Conservation (phyloP, 805 yeast genomes). For the Candida schatavii region DNA sequence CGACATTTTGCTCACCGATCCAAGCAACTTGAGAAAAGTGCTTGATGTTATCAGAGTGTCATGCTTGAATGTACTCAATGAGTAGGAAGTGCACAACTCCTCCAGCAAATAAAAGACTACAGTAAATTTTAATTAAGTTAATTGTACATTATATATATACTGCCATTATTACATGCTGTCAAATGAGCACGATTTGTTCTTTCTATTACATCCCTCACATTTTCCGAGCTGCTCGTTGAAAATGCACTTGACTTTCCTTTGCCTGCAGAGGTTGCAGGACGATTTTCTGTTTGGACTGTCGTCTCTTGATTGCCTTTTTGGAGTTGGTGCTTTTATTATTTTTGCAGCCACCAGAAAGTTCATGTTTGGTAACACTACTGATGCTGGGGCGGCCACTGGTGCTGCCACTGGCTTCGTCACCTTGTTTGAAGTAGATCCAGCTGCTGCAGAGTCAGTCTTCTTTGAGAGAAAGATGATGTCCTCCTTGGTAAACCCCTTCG, state of each 20-base stretch:
- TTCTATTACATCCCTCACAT: slow-evolving; percentile 42
- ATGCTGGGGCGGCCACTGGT: not conserved
- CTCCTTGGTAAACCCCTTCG: slow-evolving; percentile 65
- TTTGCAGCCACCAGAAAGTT: not conserved
- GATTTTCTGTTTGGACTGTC: slow-evolving; percentile 25
- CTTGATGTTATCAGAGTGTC: not conserved
- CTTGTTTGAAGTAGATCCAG: not conserved
- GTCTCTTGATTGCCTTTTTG: slow-evolving; percentile 1
- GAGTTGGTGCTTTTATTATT: slow-evolving; percentile 5
- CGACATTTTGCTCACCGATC: slow-evolving; percentile 3
- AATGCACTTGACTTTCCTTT: slow-evolving; percentile 43
- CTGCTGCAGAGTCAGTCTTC: slow-evolving; percentile 11
- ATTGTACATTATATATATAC: not conserved
- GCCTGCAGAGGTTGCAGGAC: slow-evolving; percentile 39
- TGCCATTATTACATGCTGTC: slow-evolving; percentile 11
- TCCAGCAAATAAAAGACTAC: not conserved
- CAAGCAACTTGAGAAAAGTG: not conserved
- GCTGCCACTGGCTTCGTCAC: not conserved
- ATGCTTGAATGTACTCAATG: not conserved
- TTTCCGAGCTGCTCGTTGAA: slow-evolving; percentile 24
- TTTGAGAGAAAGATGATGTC: slow-evolving; percentile 45
- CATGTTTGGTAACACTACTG: not conserved
- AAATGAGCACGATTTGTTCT: slow-evolving; percentile 33
- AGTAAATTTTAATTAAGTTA: too few species aligned
- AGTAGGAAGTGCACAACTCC: not conserved